Base-by-base conservation (phyloP, 306 rosid genomes). In the Lathyrus aphaca region DNA sequence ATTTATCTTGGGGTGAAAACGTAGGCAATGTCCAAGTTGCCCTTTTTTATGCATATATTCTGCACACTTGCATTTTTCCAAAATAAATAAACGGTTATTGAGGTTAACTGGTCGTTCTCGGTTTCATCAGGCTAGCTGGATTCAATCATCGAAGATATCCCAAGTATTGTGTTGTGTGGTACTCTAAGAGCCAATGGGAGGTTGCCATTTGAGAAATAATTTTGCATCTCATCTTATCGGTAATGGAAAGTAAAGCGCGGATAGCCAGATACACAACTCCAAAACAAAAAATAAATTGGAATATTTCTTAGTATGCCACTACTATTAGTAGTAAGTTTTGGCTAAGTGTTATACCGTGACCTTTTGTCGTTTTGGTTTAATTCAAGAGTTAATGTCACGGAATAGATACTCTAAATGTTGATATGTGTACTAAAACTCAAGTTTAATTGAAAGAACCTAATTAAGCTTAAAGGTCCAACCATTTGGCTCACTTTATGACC, bases 21-120 rank as follows among this genome's bases (percentile, higher is more conserved):
- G 14, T 14, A 8, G 49, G 25, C 12, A 27, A 45, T 1, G 60
- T 42, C 3, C 81, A 77, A 71, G 64, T 71, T 71, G 77, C 35
- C 9, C 63, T 71, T 77, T 71, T 54, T 53, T 49, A 8, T 55
- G 35, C 25, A 30, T 18, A 62, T 67, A 35, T 65, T 77, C 54
- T 0, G 30, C 45, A 64, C 66, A 70, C 81, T 70, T 77, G 81
- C 76, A 49, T 8, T 60, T 50, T 13, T 5, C 2, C 2, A 12
- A 39, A 9, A 10, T 6, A 45, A 27, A 39, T 35, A 42, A 30
- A 21, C 48, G 37, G 8, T 10, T 65, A 51, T 65, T 71, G 77
- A 44, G 59, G 50, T 72, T 6, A 27, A 46, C 64, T 68, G 35
- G 14, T 80, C 58, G 60, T 64, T 74, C 60, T 48, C 27, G 77